These are phyloP conservation scores for Saccharomycopsis sp. DNA, from an alignment of 805 yeast genomes.

Conservation along the genomic window DNA sequence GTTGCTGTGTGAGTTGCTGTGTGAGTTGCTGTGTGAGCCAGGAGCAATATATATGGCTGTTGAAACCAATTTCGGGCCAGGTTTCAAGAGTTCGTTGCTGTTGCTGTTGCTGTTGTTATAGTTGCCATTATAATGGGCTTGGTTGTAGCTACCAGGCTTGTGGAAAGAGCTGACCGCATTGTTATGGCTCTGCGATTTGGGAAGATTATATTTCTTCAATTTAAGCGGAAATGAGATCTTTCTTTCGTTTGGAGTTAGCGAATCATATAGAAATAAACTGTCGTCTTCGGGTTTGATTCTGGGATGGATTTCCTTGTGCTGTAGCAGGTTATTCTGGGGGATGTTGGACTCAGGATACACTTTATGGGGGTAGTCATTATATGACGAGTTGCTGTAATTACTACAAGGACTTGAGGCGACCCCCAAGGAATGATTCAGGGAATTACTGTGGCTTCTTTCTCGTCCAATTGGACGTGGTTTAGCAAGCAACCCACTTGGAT, in stretches of 20 bases:
- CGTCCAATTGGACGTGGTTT: neutral
- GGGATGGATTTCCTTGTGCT: neutral
- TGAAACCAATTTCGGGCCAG: neutral
- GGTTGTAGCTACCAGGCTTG: neutral
- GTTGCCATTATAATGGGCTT: neutral
- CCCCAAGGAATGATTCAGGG: neutral
- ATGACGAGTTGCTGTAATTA: neutral
- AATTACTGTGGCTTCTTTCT: neutral
- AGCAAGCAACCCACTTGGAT: neutral
- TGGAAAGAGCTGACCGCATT: neutral
- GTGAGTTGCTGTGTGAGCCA: too few relatives aligned
- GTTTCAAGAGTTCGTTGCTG: neutral
- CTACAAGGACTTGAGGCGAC: neutral
- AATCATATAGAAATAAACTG: neutral
- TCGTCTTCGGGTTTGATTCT: neutral
- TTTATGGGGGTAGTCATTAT: neutral
- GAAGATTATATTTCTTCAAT: neutral
- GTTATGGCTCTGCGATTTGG: neutral
- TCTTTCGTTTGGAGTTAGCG: neutral
- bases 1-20: too few relatives aligned
- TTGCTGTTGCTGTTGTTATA: neutral
- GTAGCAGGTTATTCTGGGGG: too few relatives aligned
- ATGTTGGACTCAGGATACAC: neutral
- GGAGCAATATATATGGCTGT: too few relatives aligned
- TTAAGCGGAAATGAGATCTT: neutral